Evolutionary conservation across 23 red algal genomes (phyloP).

Genomic region (Chondrus crispus): DNA sequence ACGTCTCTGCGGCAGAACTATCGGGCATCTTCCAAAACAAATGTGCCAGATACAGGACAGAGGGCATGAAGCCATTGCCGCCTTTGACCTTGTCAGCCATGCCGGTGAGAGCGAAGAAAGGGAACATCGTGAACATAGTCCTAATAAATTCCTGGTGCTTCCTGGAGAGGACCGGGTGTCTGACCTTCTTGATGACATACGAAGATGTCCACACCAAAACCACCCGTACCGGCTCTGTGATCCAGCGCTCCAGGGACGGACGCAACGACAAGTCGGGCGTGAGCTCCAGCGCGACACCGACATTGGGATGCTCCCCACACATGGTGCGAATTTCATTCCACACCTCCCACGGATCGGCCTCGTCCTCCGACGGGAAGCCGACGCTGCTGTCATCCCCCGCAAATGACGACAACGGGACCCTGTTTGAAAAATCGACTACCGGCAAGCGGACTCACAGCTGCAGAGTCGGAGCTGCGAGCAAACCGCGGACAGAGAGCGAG

Average conservation of each 20-base stretch:
- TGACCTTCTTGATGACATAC: conserved; percentile 77
- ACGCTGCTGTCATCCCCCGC: background rate
- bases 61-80: conserved; percentile 72
- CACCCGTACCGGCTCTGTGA: conserved; percentile 68
- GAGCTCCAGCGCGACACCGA: conserved; percentile 80
- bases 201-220: conserved; percentile 72
- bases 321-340: conserved; percentile 83
- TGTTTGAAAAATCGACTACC: conserved; percentile 48
- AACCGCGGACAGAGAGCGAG: conserved; percentile 65
- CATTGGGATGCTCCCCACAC: conserved; percentile 67
- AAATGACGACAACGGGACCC: conserved; percentile 21
- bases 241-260: conserved; percentile 61
- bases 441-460: conserved; percentile 62
- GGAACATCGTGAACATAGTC: conserved; percentile 67
- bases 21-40: conserved; percentile 77
- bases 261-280: conserved; percentile 41
- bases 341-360: conserved; percentile 68
- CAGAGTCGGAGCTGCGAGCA: conserved; percentile 31
- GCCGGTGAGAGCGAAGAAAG: conserved; percentile 66
- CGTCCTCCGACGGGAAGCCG: background rate
- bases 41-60: conserved; percentile 82
- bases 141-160: conserved; percentile 69
- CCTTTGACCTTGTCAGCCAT: conserved; percentile 52
- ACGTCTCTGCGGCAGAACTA: conserved; percentile 54
- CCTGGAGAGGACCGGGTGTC: conserved; percentile 81